Evolutionary conservation across 331 rosid species (phyloP).

Genomic region (Pyracantha coccinea): DNA sequence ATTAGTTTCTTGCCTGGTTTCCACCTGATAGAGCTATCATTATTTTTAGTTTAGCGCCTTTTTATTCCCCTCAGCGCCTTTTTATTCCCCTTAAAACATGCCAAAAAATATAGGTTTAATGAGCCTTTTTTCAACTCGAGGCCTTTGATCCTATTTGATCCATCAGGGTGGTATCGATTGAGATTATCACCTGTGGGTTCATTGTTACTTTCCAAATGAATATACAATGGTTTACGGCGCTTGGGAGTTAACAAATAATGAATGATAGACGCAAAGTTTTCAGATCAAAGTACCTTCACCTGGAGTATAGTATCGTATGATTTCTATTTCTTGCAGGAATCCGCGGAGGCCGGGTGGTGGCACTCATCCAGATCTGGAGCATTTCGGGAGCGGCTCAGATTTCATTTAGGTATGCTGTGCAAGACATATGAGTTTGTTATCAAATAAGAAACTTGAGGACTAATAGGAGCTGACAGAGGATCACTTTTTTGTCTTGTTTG

Average conservation of each 20-base stretch:
- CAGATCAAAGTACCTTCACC: not conserved
- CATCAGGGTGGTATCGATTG: not conserved
- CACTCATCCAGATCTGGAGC: conserved; percentile 75
- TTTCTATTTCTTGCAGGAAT: conserved; percentile 22
- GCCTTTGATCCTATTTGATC: not conserved
- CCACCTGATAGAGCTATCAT: not conserved
- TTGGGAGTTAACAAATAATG: not conserved
- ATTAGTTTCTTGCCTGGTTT: not conserved
- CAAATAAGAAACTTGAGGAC: not conserved
- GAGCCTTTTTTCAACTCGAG: too few relatives aligned
- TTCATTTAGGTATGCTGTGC: conserved; percentile 34
- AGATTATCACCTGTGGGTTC: not conserved
- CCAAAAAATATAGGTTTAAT: not conserved
- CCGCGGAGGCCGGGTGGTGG: conserved; percentile 58
- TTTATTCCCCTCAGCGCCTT: not conserved
- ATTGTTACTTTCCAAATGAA: not conserved
- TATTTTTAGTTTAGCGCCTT: not conserved
- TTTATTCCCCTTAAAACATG: not conserved
- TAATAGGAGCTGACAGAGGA: not conserved
- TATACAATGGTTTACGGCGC: not conserved
- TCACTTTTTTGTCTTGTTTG: not conserved
- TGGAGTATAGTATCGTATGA: not conserved
- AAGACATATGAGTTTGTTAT: not conserved
- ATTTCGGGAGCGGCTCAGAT: conserved; percentile 60
- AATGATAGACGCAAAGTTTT: not conserved